A percentile compares a stretch with the other conserved stretches of the same genome.
Evolutionary conservation across 176 grass and related monocot genomes (phyloP).

Genomic region (Panicum miliaceum): DNA sequence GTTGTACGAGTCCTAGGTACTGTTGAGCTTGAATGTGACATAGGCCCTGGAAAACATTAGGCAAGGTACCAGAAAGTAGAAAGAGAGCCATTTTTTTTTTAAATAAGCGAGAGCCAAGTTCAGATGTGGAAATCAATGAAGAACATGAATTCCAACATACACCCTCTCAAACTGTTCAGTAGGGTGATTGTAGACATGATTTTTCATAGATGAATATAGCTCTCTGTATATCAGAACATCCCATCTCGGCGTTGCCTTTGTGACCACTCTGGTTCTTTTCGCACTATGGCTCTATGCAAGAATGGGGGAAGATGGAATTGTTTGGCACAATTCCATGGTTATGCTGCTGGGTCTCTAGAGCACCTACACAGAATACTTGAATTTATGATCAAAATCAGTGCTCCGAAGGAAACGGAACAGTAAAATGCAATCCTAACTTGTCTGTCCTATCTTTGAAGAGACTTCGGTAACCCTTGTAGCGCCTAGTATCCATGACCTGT

Average conservation of each 20-base stretch:
- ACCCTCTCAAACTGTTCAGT: neutral
- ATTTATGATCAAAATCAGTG: neutral
- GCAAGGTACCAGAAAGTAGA: neutral
- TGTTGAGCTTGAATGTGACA: neutral
- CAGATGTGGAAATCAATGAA: neutral
- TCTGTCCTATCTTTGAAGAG: too few species aligned
- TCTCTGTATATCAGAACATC: neutral
- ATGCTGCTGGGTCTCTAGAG: neutral
- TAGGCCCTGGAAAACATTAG: neutral
- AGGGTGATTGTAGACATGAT: neutral
- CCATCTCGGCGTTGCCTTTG: neutral
- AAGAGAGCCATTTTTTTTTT: too few species aligned
- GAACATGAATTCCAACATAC: slow-evolving; percentile 4
- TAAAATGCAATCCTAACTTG: neutral
- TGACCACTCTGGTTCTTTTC: neutral
- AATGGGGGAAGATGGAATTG: neutral
- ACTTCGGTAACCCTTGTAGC: too few species aligned
- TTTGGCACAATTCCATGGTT: neutral
- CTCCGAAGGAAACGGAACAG: neutral
- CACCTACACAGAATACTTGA: neutral
- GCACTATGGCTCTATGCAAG: neutral
- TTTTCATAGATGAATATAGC: neutral
- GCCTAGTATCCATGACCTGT: too few species aligned
- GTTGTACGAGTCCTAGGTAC: too few species aligned
- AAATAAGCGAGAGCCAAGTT: too few species aligned